Evolutionary conservation across 1,284 basidiomycete species (phyloP).

Genomic region (Malassezia equina): DNA sequence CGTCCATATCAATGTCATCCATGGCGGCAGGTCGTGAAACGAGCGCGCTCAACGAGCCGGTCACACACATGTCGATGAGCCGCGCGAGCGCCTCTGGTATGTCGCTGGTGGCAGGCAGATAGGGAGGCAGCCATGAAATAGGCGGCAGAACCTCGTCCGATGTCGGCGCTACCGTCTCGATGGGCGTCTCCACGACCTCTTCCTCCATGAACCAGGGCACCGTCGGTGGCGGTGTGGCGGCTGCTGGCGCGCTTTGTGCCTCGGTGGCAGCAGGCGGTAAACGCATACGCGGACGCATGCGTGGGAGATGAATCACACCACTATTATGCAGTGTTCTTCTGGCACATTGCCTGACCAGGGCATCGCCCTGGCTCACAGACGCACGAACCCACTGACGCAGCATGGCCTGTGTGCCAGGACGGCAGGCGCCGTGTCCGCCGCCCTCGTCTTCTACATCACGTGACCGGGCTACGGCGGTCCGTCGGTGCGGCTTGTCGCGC

Average conservation of each 20-base stretch:
- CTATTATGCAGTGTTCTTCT: not conserved
- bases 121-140: constrained; percentile 14
- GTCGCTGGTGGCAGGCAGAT: constrained; percentile 13
- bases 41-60: constrained; percentile 24
- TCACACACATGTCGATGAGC: constrained; percentile 23
- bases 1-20: constrained; percentile 15
- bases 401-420: not conserved
- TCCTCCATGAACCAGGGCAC: constrained; percentile 36
- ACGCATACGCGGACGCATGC: not conserved
- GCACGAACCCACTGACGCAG: not conserved
- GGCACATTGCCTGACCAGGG: not conserved
- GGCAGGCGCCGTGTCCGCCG: not conserved
- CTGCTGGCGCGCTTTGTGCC: not conserved
- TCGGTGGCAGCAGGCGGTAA: not conserved
- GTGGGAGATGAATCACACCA: not conserved
- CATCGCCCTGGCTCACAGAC: not conserved
- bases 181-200: constrained; percentile 24
- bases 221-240: not conserved
- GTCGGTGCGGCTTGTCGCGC: not conserved
- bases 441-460: not conserved
- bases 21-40: constrained; percentile 19
- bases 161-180: not conserved
- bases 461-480: constrained; percentile 1
- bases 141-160: not conserved
- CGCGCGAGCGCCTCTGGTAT: constrained; percentile 22